phyloP scores from a whole-genome alignment of 306 rosid genomes.

The Pyrus betulifolia region DNA sequence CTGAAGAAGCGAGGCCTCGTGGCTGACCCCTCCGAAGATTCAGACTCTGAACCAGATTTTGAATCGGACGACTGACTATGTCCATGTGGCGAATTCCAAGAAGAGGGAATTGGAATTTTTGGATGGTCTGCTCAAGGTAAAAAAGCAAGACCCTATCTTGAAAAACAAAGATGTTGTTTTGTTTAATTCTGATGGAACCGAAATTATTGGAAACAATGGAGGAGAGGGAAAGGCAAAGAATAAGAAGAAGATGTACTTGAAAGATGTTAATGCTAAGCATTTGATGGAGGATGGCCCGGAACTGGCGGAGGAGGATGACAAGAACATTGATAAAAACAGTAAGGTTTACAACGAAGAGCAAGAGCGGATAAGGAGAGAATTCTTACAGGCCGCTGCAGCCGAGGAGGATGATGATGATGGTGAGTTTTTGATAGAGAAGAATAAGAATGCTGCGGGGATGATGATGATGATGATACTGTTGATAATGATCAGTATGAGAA shows the following conservation, averaged over 20 bases:
- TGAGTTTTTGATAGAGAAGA: constrained; percentile 40
- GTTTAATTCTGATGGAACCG: constrained; percentile 42
- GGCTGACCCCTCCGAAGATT: constrained; percentile 18
- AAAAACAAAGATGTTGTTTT: constrained; percentile 50
- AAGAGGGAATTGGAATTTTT: constrained; percentile 42
- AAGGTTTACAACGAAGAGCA: constrained; percentile 58
- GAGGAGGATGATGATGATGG: constrained; percentile 44
- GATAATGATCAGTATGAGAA: constrained; percentile 33
- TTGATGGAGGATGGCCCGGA: constrained; percentile 68
- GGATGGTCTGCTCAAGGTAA: constrained; percentile 61
- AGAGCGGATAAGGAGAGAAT: constrained; percentile 51
- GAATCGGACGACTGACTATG: constrained; percentile 1
- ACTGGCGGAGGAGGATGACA: constrained; percentile 16
- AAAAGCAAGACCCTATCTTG: constrained; percentile 56
- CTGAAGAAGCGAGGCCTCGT: constrained; percentile 66
- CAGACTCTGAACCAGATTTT: background rate
- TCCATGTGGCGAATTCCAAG: constrained; percentile 6
- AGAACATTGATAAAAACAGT: constrained; percentile 12
- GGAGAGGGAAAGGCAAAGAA: constrained; percentile 22
- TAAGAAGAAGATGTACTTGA: constrained; percentile 42
- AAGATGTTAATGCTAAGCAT: constrained; percentile 67
- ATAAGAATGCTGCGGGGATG: background rate
- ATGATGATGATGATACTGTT: constrained; percentile 5
- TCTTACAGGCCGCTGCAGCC: constrained; percentile 41
- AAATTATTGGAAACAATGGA: constrained; percentile 14